Percentiles rank a stretch among this genome's conserved stretches.
Evolutionary conservation across 495 filamentous ascomycete genomes (phyloP).

Genomic region (Penicillium silybi): DNA sequence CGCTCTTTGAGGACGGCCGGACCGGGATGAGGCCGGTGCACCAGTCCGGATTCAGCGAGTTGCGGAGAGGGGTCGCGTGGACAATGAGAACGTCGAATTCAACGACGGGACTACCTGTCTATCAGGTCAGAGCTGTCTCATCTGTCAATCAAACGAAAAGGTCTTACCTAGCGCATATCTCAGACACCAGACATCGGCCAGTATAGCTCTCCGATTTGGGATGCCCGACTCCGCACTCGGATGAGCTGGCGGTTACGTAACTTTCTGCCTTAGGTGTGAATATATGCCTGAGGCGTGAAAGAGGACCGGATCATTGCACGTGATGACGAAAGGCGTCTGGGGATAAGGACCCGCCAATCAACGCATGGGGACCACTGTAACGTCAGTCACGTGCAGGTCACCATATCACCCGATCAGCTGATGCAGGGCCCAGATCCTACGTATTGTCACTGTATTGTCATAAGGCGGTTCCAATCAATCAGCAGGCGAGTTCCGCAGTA

Average conservation of each 20-base stretch:
- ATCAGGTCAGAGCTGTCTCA: not conserved
- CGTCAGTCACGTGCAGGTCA: not conserved
- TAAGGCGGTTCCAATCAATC: not conserved
- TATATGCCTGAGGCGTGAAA: too few relatives aligned
- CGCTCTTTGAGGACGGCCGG: not conserved
- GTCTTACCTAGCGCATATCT: not conserved
- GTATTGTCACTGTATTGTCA: conserved; percentile 15
- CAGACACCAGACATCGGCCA: not conserved
- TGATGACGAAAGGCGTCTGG: not conserved
- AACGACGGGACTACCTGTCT: not conserved
- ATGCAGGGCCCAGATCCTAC: conserved; percentile 1
- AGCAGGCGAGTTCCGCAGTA: not conserved
- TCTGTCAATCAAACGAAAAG: not conserved
- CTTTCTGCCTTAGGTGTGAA: not conserved
- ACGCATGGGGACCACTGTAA: not conserved
- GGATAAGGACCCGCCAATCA: not conserved
- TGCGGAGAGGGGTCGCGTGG: conserved; percentile 6
- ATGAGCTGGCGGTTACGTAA: conserved; percentile 17
- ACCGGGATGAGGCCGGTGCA: not conserved
- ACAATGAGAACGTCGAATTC: not conserved
- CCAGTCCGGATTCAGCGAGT: conserved; percentile 11
- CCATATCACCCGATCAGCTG: not conserved
- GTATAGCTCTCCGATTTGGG: not conserved
- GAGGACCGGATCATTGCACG: not conserved
- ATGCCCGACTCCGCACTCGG: conserved; percentile 13